These are phyloP conservation scores for Venturia carpophila DNA, from an alignment of 2,329 filamentous ascomycete genomes.

Conservation along the genomic window DNA sequence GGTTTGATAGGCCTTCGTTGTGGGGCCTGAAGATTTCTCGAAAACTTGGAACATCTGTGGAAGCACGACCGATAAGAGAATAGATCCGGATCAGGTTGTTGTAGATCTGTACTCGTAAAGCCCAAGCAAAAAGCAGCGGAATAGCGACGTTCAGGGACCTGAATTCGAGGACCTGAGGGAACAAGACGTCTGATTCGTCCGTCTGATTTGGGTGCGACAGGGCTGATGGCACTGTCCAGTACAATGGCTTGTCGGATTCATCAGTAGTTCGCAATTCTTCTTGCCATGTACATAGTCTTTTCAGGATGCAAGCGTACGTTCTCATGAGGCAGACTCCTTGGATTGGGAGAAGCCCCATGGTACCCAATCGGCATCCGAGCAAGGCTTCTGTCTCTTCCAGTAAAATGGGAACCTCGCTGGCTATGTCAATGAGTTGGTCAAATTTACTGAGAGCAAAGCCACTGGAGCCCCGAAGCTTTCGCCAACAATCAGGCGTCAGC, in stretches of 20 bases:
- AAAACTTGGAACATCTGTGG: background rate
- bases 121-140: constrained; percentile 5
- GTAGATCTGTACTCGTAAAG: constrained; percentile 8
- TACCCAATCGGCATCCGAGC: background rate
- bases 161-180: constrained; percentile 12
- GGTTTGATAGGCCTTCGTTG: background rate
- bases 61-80: background rate
- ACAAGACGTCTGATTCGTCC: background rate
- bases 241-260: background rate
- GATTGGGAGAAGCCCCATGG: background rate
- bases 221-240: constrained; percentile 7
- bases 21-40: background rate
- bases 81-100: background rate
- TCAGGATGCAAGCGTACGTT: background rate
- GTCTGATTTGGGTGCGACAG: background rate
- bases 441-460: background rate
- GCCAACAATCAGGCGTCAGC: background rate
- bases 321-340: background rate
- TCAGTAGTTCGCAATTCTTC: background rate
- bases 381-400: constrained; percentile 7
- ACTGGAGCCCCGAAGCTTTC: background rate
- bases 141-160: constrained; percentile 10
- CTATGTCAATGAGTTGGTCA: constrained; percentile 12
- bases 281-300: constrained; percentile 8
- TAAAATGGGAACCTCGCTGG: background rate